Conservation (phyloP, 768 basidiomycete species). For the Butyriboletus loyo region DNA sequence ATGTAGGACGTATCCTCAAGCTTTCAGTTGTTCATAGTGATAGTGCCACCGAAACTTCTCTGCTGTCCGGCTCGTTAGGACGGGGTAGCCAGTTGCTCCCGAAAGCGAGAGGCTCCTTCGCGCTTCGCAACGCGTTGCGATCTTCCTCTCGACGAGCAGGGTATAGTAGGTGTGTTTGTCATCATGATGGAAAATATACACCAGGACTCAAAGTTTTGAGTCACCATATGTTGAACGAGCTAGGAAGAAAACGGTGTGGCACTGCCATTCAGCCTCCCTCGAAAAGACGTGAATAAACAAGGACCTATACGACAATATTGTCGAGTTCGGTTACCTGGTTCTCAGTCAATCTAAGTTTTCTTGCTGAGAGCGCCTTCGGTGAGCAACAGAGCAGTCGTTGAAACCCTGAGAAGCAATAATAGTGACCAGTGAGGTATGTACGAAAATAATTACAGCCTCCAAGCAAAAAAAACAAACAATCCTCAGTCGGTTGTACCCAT, state of each 20-base stretch:
- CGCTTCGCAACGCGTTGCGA: neutral
- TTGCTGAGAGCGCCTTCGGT: neutral
- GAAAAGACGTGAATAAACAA: neutral
- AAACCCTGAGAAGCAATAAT: neutral
- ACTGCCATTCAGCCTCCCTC: neutral
- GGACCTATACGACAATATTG: neutral
- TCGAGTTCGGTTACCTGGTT: neutral
- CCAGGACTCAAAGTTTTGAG: too few relatives aligned
- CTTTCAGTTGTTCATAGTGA: neutral
- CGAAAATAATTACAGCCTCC: neutral
- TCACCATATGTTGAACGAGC: neutral
- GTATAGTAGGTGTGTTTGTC: too few relatives aligned
- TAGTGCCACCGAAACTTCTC: neutral
- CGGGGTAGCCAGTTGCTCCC: neutral
- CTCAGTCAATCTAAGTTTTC: neutral
- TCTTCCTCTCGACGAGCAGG: neutral
- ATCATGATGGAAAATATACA: too few relatives aligned
- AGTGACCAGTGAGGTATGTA: neutral
- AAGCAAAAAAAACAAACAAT: neutral
- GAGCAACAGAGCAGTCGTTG: neutral
- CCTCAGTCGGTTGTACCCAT: too few relatives aligned
- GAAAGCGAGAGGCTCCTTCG: neutral
- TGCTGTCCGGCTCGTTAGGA: neutral
- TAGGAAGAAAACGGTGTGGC: neutral
- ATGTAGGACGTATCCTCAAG: slow-evolving; percentile 2